Evolutionary conservation across 306 rosid genomes (phyloP).

Genomic region (Alnus rubra): DNA sequence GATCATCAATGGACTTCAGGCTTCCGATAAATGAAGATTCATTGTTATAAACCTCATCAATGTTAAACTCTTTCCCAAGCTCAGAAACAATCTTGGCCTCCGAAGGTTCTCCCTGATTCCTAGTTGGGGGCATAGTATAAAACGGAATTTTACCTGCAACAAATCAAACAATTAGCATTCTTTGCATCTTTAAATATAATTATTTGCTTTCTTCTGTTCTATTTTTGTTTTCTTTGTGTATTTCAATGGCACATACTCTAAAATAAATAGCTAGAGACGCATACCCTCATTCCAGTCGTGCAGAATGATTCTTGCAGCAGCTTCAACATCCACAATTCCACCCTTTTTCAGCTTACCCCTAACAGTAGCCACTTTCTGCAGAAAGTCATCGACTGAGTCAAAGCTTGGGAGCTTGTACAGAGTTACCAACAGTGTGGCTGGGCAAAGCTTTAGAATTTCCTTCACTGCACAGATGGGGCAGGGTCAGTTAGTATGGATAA

Average conservation of each 20-base stretch:
- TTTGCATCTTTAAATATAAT: not conserved
- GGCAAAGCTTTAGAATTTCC: constrained; percentile 95
- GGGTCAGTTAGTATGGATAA: not conserved
- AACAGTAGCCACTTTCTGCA: constrained; percentile 78
- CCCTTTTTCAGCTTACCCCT: constrained; percentile 97
- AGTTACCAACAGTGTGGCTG: constrained; percentile 60
- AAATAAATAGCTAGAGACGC: constrained; percentile 6
- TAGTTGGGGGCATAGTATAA: constrained; percentile 84
- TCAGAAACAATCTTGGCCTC: constrained; percentile 71
- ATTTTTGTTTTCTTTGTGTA: not conserved
- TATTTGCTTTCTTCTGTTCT: not conserved
- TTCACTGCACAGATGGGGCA: constrained; percentile 56
- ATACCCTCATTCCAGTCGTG: constrained; percentile 97
- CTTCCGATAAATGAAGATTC: constrained; percentile 89
- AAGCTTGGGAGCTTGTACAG: constrained; percentile 81
- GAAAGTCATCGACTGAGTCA: constrained; percentile 78
- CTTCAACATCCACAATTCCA: constrained; percentile 67
- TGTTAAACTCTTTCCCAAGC: constrained; percentile 71
- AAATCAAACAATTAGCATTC: constrained; percentile 7
- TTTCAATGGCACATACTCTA: not conserved
- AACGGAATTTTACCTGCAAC: constrained; percentile 88
- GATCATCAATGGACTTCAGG: constrained; percentile 75
- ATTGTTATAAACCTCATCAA: constrained; percentile 72
- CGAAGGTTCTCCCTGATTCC: constrained; percentile 65
- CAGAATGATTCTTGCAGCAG: constrained; percentile 90